These are phyloP conservation scores for Hypoxylon crocopeplum DNA, from an alignment of 495 filamentous ascomycete species.

Conservation along the genomic window DNA sequence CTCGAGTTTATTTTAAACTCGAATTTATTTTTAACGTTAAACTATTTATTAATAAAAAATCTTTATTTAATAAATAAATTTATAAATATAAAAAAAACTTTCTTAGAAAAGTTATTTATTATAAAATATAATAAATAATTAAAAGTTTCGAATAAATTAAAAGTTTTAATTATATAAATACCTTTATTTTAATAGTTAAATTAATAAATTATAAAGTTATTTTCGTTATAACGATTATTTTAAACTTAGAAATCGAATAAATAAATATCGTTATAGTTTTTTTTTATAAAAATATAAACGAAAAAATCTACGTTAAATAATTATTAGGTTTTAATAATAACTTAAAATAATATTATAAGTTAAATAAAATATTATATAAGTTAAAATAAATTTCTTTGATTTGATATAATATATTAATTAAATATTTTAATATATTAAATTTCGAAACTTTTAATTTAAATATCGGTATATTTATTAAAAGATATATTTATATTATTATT, in stretches of 20 bases:
- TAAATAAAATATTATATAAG: neutral
- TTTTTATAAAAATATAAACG: neutral
- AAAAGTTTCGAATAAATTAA: neutral
- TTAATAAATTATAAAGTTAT: neutral
- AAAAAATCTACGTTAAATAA: neutral
- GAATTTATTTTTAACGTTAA: neutral
- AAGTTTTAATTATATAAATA: neutral
- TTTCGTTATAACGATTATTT: neutral
- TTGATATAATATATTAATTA: neutral
- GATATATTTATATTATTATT: neutral
- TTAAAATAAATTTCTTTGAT: neutral
- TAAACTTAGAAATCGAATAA: neutral
- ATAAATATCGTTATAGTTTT: neutral
- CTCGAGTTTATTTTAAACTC: neutral
- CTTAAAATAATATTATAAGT: neutral
- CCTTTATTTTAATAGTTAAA: neutral
- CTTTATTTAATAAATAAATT: neutral
- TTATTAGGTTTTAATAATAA: neutral
- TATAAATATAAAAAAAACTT: neutral
- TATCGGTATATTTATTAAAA: neutral
- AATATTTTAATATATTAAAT: neutral
- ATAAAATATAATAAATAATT: neutral
- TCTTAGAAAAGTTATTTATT: neutral
- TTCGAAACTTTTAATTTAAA: neutral
- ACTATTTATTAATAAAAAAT: neutral